A percentile compares a stretch with the other conserved stretches of the same genome.
Evolutionary conservation across 768 basidiomycete genomes (phyloP).

Genomic region (Phaffia tasmanica): DNA sequence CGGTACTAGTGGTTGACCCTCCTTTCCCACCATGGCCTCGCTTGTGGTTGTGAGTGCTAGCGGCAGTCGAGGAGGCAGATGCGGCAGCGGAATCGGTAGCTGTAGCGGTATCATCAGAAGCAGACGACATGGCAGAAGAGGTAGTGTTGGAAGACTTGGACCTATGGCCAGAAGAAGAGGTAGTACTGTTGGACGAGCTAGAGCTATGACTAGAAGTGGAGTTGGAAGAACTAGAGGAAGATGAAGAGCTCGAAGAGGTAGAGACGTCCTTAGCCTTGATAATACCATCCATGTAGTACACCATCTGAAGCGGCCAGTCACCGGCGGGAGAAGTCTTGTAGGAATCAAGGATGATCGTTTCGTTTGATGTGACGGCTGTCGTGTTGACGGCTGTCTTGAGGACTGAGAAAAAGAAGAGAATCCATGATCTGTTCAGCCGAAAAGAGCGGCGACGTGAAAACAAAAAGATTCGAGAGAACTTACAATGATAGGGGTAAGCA

Average conservation of each 20-base stretch:
- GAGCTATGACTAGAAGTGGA: no score
- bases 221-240: no score
- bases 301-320: slow-evolving; percentile 19
- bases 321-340: slow-evolving; percentile 15
- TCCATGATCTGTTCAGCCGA: not conserved
- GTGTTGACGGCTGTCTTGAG: not conserved
- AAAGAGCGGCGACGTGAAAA: not conserved
- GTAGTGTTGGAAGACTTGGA: not conserved
- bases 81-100: no score
- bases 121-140: not conserved
- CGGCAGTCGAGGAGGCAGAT: no score
- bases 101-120: not conserved
- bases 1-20: no score
- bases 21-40: no score
- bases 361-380: not conserved
- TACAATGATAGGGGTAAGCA: slow-evolving; percentile 4
- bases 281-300: not conserved
- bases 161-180: not conserved
- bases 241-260: not conserved
- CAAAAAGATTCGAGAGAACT: not conserved
- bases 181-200: slow-evolving; percentile 9
- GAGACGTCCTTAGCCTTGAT: not conserved
- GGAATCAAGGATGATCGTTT: slow-evolving; percentile 13
- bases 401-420: not conserved
- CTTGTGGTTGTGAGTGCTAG: no score